phyloP scores from a whole-genome alignment of 2,329 filamentous ascomycete genomes.

The Cordyceps militaris region DNA sequence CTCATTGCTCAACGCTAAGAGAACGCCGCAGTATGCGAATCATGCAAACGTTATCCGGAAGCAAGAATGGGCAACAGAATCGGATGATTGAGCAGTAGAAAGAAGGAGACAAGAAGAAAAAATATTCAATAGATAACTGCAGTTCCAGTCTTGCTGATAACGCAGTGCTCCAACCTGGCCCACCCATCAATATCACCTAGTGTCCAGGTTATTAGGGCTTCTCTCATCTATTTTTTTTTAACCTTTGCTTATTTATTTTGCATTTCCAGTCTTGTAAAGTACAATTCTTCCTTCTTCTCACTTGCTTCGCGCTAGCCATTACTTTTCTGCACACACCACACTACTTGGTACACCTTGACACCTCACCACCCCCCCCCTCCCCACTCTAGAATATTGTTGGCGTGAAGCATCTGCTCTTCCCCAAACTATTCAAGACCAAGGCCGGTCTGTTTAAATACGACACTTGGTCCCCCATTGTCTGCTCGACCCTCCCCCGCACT shows the following conservation, averaged over 20 bases:
- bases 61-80: no score
- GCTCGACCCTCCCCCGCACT: conserved; percentile 2
- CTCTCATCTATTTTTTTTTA: background rate
- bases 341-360: background rate
- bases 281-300: background rate
- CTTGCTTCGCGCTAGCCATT: background rate
- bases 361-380: background rate
- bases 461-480: background rate
- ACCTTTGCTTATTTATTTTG: background rate
- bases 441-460: conserved; percentile 4
- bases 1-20: no score
- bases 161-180: background rate
- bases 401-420: background rate
- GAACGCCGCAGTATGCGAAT: background rate
- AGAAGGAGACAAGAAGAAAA: background rate
- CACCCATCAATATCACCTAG: conserved; percentile 3
- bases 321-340: background rate
- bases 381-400: conserved; percentile 6
- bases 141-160: conserved; percentile 6
- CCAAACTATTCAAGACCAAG: background rate
- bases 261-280: background rate
- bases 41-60: background rate
- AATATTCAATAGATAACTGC: background rate
- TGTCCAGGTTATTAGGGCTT: conserved; percentile 1
- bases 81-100: background rate